Base-by-base conservation (phyloP, 2,329 filamentous ascomycete genomes). In the Diaporthe eres region DNA sequence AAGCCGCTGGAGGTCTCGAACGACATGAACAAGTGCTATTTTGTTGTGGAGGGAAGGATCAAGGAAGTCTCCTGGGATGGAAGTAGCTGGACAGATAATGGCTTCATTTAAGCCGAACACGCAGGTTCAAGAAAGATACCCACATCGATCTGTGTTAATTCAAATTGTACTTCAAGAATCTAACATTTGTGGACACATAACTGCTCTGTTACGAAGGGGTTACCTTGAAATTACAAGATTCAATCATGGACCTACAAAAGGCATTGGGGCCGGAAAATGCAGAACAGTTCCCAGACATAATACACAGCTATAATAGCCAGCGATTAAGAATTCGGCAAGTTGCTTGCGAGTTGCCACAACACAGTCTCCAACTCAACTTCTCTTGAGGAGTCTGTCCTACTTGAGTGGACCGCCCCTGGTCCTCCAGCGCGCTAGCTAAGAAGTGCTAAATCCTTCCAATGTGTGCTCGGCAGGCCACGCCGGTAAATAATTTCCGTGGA, bases 1-100 rank as follows among this genome's bases (percentile, higher is more conserved):
- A 68, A 68, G 44, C 47, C 65, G 65, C 44, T 68, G 47, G 65
- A 68, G 47, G 65, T 68, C 47, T 68, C 65, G 9, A 34, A 53
- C 19, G 47, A 68, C 12, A 68, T 68, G 65, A 68, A 68, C n/a
- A 68, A 68, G 65, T 68, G 65, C 19, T 68, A 39, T 22, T 68
- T 68, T 39, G 22, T 31, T 19, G 47, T 53, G 7, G 34, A 19
- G 22, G 65, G 44, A 34, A 39, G 47, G n/a, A 53, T 68, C 4
- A 68, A 68, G 47, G 65, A 68, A 19, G 65, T 53, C 8, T 68
- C 47, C 47, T 68, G 65, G 65, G 47, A 68, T 12, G 65, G 65
- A 28, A 42, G 22, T 28, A 55, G 31, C 19, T 68, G 65, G 65
- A 28, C 47, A 13, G 65, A 68, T 12, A 51, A 39, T 42, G 65